Conservation (phyloP, 345 rosid species). For the Syzygium oleosum region DNA sequence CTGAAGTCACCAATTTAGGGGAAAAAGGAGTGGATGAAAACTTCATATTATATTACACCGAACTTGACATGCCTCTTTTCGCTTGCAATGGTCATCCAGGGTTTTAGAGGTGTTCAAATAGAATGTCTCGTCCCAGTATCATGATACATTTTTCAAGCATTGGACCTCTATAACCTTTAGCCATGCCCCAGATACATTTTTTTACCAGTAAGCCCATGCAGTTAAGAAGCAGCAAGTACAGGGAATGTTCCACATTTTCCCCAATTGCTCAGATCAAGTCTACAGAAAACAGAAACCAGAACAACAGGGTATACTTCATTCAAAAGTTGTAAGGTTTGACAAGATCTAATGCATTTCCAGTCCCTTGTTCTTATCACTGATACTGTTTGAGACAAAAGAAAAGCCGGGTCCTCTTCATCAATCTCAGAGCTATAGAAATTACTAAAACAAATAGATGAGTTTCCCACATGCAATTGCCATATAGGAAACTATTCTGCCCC, state of each 20-base stretch:
- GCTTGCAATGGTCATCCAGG: neutral
- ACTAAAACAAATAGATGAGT: neutral
- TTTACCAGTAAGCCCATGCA: accelerated
- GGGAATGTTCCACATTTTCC: neutral
- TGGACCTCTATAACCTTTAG: neutral
- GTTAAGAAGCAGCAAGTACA: neutral
- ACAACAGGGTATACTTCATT: neutral
- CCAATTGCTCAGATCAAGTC: neutral
- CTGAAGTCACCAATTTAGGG: neutral
- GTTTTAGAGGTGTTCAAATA: neutral
- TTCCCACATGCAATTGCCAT: neutral
- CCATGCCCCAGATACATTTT: neutral
- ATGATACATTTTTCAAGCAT: neutral
- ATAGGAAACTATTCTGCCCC: neutral
- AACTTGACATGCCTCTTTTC: neutral
- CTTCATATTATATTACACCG: neutral
- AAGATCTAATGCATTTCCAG: neutral
- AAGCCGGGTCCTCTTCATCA: neutral
- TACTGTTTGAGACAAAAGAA: neutral
- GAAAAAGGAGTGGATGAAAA: neutral
- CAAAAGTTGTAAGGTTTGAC: neutral
- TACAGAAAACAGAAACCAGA: neutral
- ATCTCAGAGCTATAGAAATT: neutral
- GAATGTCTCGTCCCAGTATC: neutral
- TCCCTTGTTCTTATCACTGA: neutral